These are phyloP conservation scores for Auriscalpium orientale DNA, from an alignment of 768 basidiomycete genomes.

Conservation along the genomic window DNA sequence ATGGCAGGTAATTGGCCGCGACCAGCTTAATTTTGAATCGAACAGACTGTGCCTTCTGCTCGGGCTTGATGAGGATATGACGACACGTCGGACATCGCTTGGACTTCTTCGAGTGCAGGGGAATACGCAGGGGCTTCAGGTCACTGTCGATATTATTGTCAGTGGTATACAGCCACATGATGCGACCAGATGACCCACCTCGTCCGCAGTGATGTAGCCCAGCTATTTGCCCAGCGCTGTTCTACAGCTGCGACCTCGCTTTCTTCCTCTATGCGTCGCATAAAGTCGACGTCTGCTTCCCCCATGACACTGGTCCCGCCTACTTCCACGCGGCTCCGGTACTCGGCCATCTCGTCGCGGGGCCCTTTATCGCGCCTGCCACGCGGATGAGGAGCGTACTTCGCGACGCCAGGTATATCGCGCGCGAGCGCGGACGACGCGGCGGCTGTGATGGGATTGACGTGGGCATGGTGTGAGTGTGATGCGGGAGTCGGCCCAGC, in stretches of 20 bases:
- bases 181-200: slow-evolving; percentile 38
- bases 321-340: slow-evolving; percentile 64
- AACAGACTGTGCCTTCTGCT: slow-evolving; percentile 91
- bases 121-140: slow-evolving; percentile 82
- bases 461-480: slow-evolving; percentile 63
- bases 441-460: slow-evolving; percentile 76
- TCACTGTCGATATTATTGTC: slow-evolving; percentile 42
- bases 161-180: not conserved
- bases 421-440: slow-evolving; percentile 86
- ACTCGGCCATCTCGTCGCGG: slow-evolving; percentile 73
- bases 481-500: slow-evolving; percentile 40
- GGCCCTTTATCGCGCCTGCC: slow-evolving; percentile 51
- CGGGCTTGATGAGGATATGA: slow-evolving; percentile 97
- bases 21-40: slow-evolving; percentile 97
- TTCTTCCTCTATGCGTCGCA: slow-evolving; percentile 54
- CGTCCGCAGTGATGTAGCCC: slow-evolving; percentile 59
- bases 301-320: slow-evolving; percentile 46
- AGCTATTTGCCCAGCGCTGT: slow-evolving; percentile 76
- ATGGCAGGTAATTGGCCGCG: slow-evolving; percentile 89
- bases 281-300: slow-evolving; percentile 62
- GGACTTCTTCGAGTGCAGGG: slow-evolving; percentile 86
- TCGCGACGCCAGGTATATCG: slow-evolving; percentile 77
- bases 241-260: slow-evolving; percentile 64
- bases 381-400: slow-evolving; percentile 60
- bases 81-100: slow-evolving; percentile 93